Base-by-base conservation (phyloP, 192 early-diverging fungal genomes). In the Dispira parvispora region DNA sequence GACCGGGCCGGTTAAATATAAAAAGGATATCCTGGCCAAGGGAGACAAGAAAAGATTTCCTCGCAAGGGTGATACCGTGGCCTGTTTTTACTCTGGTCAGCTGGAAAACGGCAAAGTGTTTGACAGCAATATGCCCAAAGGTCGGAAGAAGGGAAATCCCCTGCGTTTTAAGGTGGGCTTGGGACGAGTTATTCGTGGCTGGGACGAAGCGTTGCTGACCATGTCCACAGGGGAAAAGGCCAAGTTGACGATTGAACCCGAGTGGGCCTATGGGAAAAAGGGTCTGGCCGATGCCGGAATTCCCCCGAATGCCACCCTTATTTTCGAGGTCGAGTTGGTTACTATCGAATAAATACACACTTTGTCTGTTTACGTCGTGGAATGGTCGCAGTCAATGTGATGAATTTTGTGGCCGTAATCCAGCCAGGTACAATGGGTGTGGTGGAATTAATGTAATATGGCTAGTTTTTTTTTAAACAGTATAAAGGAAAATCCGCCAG, bases 71-170 rank as follows among this genome's bases (percentile, higher is more conserved):
- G 83, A 86, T 69, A 78, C 74, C 21, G 87, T 86, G 49, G 72
- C 64, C 38, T 72, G 76, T 4, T 78, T 65, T 50, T 89, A 89
- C 69, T 86, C 85, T 10, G 87, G 87, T 11, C 73, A 62, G 64
- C 73, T 89, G 64, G 78, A 82, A 54, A 75, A 87, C 63, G 87
- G 87, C 44, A 78, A 71, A 25, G 72, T 85, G 14, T 87, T 88
- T 64, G 85, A 87, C 65, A 77, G 75, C 45, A 89, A 88, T 67
- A 71, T 73, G 21, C 66, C 69, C 46, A 72, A 69, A 65, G 74
- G 73, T 46, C 75, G 81, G 66, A 87, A 84, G 79, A 79, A 82
- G 62, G 71, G 73, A n/a, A 65, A 69, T 38, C 83, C 87, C 3
- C 72, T 92, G 42, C 71, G 76, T 42, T 90, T 90, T 74, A 86